These are phyloP conservation scores for Triglochin maritima DNA, from an alignment of 106 monocot species.

Conservation along the genomic window DNA sequence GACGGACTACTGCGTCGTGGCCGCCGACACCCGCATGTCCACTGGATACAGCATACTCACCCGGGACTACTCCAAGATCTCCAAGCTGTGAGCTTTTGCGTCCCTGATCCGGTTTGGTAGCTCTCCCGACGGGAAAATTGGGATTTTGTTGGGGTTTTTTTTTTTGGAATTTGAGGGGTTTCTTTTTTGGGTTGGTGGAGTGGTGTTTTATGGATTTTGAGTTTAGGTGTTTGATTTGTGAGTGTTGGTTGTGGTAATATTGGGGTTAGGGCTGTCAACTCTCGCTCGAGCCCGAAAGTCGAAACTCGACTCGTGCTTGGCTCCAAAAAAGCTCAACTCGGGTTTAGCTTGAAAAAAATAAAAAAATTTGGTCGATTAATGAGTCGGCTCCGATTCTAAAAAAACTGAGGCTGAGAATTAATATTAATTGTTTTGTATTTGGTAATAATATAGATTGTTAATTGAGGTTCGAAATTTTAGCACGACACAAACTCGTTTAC, in stretches of 20 bases:
- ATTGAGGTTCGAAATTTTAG: too few species aligned
- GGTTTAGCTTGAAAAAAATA: too few species aligned
- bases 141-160: neutral
- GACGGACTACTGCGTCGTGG: slow-evolving; percentile 84
- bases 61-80: slow-evolving; percentile 97
- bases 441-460: neutral
- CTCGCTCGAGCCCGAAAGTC: too few species aligned
- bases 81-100: slow-evolving; percentile 39
- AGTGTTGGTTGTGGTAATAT: too few species aligned
- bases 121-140: neutral
- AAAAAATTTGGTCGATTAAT: neutral
- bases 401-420: neutral
- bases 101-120: neutral
- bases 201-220: too few species aligned
- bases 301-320: too few species aligned
- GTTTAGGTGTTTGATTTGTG: too few species aligned
- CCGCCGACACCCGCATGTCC: slow-evolving; percentile 85
- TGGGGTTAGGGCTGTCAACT: too few species aligned
- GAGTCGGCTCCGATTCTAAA: neutral
- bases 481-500: too few species aligned
- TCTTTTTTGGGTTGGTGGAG: too few species aligned
- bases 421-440: neutral
- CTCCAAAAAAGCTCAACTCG: too few species aligned
- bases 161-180: too few species aligned
- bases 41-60: slow-evolving; percentile 90